Conservation (phyloP, 1,284 basidiomycete species). For the Heterobasidion irregulare region DNA sequence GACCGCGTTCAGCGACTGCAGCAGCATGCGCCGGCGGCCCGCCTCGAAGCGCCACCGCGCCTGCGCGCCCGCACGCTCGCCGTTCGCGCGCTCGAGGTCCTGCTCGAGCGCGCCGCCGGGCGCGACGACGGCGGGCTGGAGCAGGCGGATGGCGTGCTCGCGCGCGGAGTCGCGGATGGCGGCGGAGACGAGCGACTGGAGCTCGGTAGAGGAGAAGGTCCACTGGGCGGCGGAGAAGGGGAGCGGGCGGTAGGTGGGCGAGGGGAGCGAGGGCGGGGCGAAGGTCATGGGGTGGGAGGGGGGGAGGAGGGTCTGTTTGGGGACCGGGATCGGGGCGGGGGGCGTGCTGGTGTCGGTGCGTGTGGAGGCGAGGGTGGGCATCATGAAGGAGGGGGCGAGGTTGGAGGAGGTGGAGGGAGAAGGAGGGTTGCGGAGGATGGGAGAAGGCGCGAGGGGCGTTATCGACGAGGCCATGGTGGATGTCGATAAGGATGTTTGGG, state of each 20-base stretch:
- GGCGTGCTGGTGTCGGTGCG: not conserved
- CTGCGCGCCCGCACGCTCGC: slow-evolving; percentile 24
- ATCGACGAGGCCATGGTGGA: too few relatives aligned
- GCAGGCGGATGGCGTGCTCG: slow-evolving; percentile 35
- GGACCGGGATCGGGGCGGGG: slow-evolving; percentile 1
- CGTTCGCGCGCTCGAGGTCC: slow-evolving; percentile 5
- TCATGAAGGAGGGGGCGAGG: not conserved
- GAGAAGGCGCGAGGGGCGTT: too few relatives aligned
- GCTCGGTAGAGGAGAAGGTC: slow-evolving; percentile 60
- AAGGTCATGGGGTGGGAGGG: slow-evolving; percentile 45
- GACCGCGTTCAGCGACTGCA: slow-evolving; percentile 47
- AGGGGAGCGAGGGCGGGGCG: slow-evolving; percentile 40
- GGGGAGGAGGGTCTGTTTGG: slow-evolving; percentile 25
- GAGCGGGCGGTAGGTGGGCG: slow-evolving; percentile 44
- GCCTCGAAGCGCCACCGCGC: slow-evolving; percentile 62
- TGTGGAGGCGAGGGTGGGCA: not conserved
- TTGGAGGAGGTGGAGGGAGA: too few relatives aligned
- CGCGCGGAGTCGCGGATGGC: slow-evolving; percentile 65
- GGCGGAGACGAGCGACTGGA: slow-evolving; percentile 65
- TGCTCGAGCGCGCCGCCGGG: slow-evolving; percentile 7
- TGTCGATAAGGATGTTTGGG: too few relatives aligned
- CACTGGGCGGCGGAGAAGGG: slow-evolving; percentile 68
- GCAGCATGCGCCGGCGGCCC: slow-evolving; percentile 60
- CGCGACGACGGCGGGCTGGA: slow-evolving; percentile 6
- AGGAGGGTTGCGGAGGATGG: too few relatives aligned